Percentiles rank a stretch among this genome's conserved stretches.
These are phyloP conservation scores for Umbelopsis vinacea DNA, from an alignment of 192 early-diverging fungal species.

Conservation along the genomic window DNA sequence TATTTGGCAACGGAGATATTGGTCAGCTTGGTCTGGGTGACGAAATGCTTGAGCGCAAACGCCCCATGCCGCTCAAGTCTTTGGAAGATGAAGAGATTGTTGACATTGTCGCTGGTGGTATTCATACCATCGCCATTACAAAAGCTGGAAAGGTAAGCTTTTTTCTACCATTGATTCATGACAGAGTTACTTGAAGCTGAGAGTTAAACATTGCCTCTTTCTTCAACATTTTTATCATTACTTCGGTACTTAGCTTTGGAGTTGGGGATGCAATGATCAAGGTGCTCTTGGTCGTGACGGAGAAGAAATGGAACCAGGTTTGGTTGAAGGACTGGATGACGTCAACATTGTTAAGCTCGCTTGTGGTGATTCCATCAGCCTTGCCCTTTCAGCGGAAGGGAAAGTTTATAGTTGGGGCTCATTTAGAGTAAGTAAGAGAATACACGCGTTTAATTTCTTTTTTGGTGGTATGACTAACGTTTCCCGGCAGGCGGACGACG, in stretches of 20 bases:
- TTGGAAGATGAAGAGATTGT: conserved; percentile 78
- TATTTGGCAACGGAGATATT: conserved; percentile 88
- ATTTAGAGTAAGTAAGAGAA: conserved; percentile 52
- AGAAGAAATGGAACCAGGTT: conserved; percentile 69
- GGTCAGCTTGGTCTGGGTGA: conserved; percentile 93
- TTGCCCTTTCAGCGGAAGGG: conserved; percentile 79
- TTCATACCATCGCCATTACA: conserved; percentile 84
- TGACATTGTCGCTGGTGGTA: conserved; percentile 81
- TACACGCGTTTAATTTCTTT: background rate
- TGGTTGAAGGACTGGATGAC: conserved; percentile 73
- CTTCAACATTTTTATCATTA: too few species aligned
- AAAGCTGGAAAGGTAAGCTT: conserved; percentile 68
- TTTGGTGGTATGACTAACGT: background rate
- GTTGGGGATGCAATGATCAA: conserved; percentile 98
- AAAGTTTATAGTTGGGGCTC: conserved; percentile 90
- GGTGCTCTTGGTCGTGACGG: conserved; percentile 76
- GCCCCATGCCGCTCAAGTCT: conserved; percentile 66
- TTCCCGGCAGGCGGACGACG: conserved; percentile 68
- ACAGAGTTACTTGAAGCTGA: background rate
- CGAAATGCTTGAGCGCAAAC: conserved; percentile 79
- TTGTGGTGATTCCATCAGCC: conserved; percentile 84
- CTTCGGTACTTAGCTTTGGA: conserved; percentile 64
- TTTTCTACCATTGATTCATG: background rate
- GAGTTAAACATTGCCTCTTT: background rate
- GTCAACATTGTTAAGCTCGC: conserved; percentile 75